phyloP scores from a whole-genome alignment of 129 eudicot genomes.

The Centaurea solstitialis region DNA sequence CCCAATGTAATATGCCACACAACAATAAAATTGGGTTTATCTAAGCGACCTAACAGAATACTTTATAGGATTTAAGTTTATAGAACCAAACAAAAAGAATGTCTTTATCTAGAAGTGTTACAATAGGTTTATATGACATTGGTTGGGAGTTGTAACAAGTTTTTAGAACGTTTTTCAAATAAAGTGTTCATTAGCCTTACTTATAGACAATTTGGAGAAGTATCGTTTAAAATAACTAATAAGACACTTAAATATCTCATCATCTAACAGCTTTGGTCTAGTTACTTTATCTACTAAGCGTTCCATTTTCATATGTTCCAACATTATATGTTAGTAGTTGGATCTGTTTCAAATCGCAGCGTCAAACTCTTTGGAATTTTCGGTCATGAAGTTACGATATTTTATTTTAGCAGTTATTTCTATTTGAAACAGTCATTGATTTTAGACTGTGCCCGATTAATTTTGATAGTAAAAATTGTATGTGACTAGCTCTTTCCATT shows the following conservation, averaged over 20 bases:
- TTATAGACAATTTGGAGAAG: not conserved
- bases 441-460: not conserved
- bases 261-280: too few species aligned
- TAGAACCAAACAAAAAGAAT: not conserved
- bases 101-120: not conserved
- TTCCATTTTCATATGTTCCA: too few species aligned
- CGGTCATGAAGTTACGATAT: not conserved
- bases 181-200: not conserved
- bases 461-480: conserved; percentile 18
- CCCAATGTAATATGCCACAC: not conserved
- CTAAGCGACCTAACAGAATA: not conserved
- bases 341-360: not conserved
- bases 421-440: not conserved
- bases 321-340: not conserved
- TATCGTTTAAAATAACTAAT: too few species aligned
- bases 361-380: not conserved
- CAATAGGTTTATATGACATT: not conserved
- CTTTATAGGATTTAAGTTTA: not conserved
- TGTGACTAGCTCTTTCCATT: conserved; percentile 58
- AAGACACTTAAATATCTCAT: too few species aligned
- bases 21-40: not conserved
- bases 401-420: not conserved
- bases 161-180: too few species aligned
- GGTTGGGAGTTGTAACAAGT: not conserved
- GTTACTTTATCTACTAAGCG: too few species aligned